These are phyloP conservation scores for Ploettnerulaceae sp. DNA, from an alignment of 2,329 filamentous ascomycete genomes.

Conservation along the genomic window DNA sequence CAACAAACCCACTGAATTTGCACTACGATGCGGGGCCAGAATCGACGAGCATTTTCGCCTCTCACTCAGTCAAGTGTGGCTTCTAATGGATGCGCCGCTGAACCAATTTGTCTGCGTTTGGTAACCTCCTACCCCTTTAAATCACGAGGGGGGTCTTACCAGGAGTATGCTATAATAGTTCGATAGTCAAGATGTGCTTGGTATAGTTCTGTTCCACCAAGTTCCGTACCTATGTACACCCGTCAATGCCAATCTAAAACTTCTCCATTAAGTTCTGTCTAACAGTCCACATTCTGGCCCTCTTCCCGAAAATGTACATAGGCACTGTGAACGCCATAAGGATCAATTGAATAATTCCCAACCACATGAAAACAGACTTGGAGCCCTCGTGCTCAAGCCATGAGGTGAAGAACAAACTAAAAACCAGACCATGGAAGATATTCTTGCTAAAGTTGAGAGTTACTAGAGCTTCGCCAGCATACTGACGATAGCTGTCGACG, in stretches of 20 bases:
- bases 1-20: no score
- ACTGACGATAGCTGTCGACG: constrained; percentile 88
- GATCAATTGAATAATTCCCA: constrained; percentile 80
- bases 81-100: no score
- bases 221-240: no score
- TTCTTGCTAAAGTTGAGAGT: constrained; percentile 96
- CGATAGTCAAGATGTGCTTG: no score
- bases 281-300: constrained; percentile 90
- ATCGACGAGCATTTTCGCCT: no score
- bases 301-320: constrained; percentile 92
- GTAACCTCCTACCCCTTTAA: no score
- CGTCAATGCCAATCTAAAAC: constrained; percentile 37
- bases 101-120: no score
- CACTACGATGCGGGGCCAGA: no score
- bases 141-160: no score
- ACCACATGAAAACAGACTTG: constrained; percentile 72
- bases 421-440: constrained; percentile 83
- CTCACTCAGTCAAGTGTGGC: no score
- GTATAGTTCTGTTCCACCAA: no score
- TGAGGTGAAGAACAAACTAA: constrained; percentile 78
- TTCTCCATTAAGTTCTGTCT: constrained; percentile 82
- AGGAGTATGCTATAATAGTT: no score
- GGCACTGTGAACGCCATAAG: constrained; percentile 73
- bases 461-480: constrained; percentile 89
- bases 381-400: constrained; percentile 76